Evolutionary conservation across 2,329 filamentous ascomycete genomes (phyloP), one percentile per base, ranked within the genome.

Genomic region (Zymoseptoria crescenta): DNA sequence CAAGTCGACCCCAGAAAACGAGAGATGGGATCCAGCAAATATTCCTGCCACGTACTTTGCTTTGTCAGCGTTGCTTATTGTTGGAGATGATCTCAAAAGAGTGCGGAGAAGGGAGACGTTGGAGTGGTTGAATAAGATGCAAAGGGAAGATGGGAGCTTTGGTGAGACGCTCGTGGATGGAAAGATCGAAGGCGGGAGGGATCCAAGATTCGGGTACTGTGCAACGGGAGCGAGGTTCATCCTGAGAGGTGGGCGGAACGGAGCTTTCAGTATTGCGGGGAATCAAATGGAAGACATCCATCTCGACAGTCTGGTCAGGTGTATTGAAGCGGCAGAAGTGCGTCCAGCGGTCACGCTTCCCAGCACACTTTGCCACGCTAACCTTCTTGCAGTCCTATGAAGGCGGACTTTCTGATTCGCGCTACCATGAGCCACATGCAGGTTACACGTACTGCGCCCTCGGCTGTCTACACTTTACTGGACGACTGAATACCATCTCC

Each of bases 371-470:
- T 27, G 19, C 21, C 21, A 52, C 54, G 35, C 57, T 59, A 52
- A 61, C 20, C 2, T 55, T 82, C 86, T 53, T 24, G 49, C 58
- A 91, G 85, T 86, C 87, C 0, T 95, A 92, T 70, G 91, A 96
- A 66, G 90, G 91, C 4, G 92, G 92, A 5, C 85, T 96, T 63
- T 86, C 87, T 2, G 90, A 95, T 72, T 85, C 83, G 41, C 85
- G 87, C 0, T 85, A 85, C 61, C 87, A 91, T 60, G 92, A 96
- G 75, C 87, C 91, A 35, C 91, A 96, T 69, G 88, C 90, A 66
- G 94, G 94, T 20, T 93, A 96, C 73, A 91, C 90, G 8, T 96
- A 92, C 77, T 96, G 91, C 73, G 91, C 87, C 7, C 82, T 96
- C 56, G 86, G 84, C 9, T 87, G 91, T 4, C 77, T 97, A 4